Evolutionary conservation across 2,329 filamentous ascomycete genomes (phyloP).

Genomic region (Exophiala dermatitidis): DNA sequence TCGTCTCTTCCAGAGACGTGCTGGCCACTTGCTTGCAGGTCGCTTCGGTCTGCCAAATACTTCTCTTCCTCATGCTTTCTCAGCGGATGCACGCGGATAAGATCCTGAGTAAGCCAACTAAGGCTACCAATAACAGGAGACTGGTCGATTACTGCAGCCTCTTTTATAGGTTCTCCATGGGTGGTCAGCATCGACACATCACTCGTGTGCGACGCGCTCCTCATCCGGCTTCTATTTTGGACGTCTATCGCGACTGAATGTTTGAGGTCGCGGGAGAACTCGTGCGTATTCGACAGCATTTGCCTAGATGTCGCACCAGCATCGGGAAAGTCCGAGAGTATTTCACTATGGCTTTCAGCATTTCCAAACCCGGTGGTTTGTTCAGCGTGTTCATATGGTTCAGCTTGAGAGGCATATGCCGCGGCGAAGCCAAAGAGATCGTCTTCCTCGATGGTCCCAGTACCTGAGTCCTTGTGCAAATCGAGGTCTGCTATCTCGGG

Average conservation of each 20-base stretch:
- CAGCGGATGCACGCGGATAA: slow-evolving; percentile 24
- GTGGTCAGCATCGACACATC: slow-evolving; percentile 21
- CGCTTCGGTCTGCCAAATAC: slow-evolving; percentile 1
- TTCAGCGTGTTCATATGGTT: no score
- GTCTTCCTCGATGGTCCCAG: neutral
- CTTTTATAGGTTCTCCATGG: slow-evolving; percentile 9
- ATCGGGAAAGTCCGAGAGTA: neutral
- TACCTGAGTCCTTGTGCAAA: neutral
- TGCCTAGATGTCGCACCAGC: neutral
- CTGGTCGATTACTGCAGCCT: slow-evolving; percentile 2
- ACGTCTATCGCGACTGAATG: neutral
- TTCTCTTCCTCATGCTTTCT: slow-evolving; percentile 13
- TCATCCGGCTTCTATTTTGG: slow-evolving; percentile 9
- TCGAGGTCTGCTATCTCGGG: neutral
- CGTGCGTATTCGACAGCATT: neutral
- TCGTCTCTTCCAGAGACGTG: slow-evolving; percentile 8
- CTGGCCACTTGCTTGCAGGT: neutral
- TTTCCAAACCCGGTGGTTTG: neutral
- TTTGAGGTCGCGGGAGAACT: neutral
- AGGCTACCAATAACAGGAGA: slow-evolving; percentile 11
- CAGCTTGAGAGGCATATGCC: slow-evolving; percentile 1
- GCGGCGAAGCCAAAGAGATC: slow-evolving; percentile 4
- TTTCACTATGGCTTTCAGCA: neutral
- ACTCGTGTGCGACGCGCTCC: slow-evolving; percentile 14
- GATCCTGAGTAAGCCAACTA: slow-evolving; percentile 20